Evolutionary conservation across 2,329 filamentous ascomycete species (phyloP).

Genomic region (Xylariaceae sp.): DNA sequence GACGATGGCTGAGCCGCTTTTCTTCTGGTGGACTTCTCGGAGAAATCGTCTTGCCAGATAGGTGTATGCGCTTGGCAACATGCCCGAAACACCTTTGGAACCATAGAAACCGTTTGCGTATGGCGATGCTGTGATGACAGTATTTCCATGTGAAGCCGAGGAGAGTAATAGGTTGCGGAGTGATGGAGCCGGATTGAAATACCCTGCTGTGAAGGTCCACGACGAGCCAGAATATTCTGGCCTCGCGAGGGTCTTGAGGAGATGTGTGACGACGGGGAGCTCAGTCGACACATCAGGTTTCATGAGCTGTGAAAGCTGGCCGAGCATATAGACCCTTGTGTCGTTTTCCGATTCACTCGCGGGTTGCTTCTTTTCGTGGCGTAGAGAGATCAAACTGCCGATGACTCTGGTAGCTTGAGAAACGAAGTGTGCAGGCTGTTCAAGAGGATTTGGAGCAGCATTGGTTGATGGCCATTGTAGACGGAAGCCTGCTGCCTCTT

Average conservation of each 20-base stretch:
- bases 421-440: constrained; percentile 66
- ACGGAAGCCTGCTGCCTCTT: constrained; percentile 52
- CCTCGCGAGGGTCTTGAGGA: constrained; percentile 64
- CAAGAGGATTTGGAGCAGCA: constrained; percentile 68
- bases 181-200: constrained; percentile 92
- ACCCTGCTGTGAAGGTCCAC: constrained; percentile 97
- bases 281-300: constrained; percentile 81
- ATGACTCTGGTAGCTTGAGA: constrained; percentile 64
- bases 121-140: constrained; percentile 87
- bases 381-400: constrained; percentile 59
- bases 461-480: constrained; percentile 74
- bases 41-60: constrained; percentile 81
- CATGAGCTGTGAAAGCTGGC: constrained; percentile 84
- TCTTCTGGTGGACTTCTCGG: constrained; percentile 46
- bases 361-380: constrained; percentile 26
- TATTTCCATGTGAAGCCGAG: constrained; percentile 66
- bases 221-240: constrained; percentile 64
- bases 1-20: constrained; percentile 54
- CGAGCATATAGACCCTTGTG: constrained; percentile 79
- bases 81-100: constrained; percentile 80
- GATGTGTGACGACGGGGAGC: constrained; percentile 71
- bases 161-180: constrained; percentile 75
- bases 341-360: constrained; percentile 35
- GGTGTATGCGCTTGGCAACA: constrained; percentile 89
- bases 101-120: constrained; percentile 94